Base-by-base conservation (phyloP, 805 yeast genomes). In the Ogataea thermomethanolica region DNA sequence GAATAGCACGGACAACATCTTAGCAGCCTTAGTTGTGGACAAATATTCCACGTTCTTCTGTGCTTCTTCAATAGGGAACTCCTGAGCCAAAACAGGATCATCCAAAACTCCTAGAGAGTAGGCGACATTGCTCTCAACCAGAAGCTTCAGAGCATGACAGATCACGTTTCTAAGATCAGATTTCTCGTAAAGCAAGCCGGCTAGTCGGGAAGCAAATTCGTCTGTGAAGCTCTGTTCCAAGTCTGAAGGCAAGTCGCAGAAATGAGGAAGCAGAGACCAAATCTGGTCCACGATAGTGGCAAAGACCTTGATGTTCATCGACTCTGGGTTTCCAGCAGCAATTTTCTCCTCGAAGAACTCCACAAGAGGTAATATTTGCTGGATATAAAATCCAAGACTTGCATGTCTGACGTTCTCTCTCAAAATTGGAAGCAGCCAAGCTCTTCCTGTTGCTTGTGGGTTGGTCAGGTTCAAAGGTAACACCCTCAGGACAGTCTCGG, bases 341-440 rank as follows among this genome's bases (percentile, higher is more conserved):
- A 77, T 65, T 45, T 73, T 78, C 8, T 65, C 58, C 34, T 73
- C 72, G 53, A 83, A 84, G 42, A 71, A 65, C 28, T 70, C 69
- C 35, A 72, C 73, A 28, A 81, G 61, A 21, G 98, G 98, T 11
- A 84, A 61, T 37, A 93, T 73, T 27, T 79, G 69, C 15, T 64
- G 62, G 43, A 74, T 71, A 63, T 78, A 93, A 57, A 71, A 86
- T 0, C 73, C 67, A 41, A 93, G 67, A 33, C 73, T 71, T 2
- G 97, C 83, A 53, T 78, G 74, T 53, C 81, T 75, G 21, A 88
- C 84, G 54, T 86, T 80, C 54, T 90, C 97, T 66, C 97, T 82
- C 46, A 93, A 73, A 25, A 93, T 60, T 8, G 99, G 99, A 49
- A 93, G 73, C 53, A 93, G 58, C 97, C 98, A 93, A 33, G 97